Conservation (phyloP, 257 asterid genomes). For the Anisodus tanguticus region DNA sequence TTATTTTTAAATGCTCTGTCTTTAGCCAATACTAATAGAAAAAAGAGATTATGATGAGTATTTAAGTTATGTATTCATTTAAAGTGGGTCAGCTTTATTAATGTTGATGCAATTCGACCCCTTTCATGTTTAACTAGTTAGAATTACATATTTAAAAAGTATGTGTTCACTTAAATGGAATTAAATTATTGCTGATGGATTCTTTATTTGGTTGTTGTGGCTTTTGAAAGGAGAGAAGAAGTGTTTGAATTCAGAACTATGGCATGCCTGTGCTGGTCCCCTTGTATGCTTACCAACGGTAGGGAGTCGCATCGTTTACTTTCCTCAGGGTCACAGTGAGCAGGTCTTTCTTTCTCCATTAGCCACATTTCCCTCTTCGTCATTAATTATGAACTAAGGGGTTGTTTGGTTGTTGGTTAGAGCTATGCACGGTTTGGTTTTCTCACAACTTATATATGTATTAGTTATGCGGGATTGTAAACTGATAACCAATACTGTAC, state of each 20-base stretch:
- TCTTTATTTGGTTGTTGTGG: slow-evolving; percentile 41
- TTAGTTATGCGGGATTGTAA: no score
- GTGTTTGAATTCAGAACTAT: slow-evolving; percentile 92
- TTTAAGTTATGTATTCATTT: background rate
- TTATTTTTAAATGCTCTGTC: slow-evolving; percentile 17
- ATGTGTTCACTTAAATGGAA: background rate
- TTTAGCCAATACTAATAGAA: slow-evolving; percentile 1
- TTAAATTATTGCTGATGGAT: slow-evolving; percentile 26
- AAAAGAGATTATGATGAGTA: background rate
- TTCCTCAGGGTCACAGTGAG: slow-evolving; percentile 99
- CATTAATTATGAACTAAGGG: background rate
- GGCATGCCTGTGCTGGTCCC: slow-evolving; percentile 99
- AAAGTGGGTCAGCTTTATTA: background rate
- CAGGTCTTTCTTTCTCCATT: slow-evolving; percentile 58
- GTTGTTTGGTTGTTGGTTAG: no score
- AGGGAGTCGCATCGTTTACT: slow-evolving; percentile 95
- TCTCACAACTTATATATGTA: no score
- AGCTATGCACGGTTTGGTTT: no score
- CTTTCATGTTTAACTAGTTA: no score
- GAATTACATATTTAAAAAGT: no score
- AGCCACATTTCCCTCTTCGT: background rate
- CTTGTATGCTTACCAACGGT: slow-evolving; percentile 80
- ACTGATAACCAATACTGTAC: no score
- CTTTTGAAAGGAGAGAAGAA: slow-evolving; percentile 85
- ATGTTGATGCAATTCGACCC: background rate